Evolutionary conservation across 2,329 filamentous ascomycete genomes (phyloP).

Genomic region (Didymella glomerata): DNA sequence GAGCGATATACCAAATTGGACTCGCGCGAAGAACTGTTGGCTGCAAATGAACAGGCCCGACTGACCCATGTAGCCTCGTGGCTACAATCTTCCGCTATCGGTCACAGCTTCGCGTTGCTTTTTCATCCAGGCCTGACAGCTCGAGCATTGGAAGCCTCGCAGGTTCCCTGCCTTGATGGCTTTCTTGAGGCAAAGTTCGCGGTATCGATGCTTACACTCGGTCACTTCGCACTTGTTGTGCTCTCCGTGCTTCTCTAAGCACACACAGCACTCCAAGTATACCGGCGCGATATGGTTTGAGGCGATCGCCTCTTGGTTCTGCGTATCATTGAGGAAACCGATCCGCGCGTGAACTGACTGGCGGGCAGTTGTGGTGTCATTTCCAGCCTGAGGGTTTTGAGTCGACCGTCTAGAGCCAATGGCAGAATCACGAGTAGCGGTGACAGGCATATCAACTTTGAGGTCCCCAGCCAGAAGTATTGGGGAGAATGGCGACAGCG

Average conservation of each 20-base stretch:
- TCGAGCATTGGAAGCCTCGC: not conserved
- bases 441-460: not conserved
- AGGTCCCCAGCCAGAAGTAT: not conserved
- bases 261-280: slow-evolving; percentile 27
- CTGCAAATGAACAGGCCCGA: not conserved
- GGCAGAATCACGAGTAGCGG: not conserved
- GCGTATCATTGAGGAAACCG: not conserved
- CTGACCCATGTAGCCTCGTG: not conserved
- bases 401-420: not conserved
- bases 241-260: slow-evolving; percentile 22
- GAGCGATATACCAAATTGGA: slow-evolving; percentile 2
- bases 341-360: not conserved
- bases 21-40: too few relatives aligned
- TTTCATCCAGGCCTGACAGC: slow-evolving; percentile 1
- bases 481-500: not conserved
- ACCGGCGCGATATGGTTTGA: slow-evolving; percentile 7
- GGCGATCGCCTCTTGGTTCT: not conserved
- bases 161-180: not conserved
- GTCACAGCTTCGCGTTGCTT: not conserved
- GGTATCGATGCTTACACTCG: slow-evolving; percentile 17
- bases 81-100: not conserved
- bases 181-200: slow-evolving; percentile 3
- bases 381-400: too few relatives aligned
- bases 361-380: not conserved
- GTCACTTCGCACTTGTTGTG: slow-evolving; percentile 11